These are phyloP conservation scores for Russula sp. DNA, from an alignment of 768 basidiomycete species.

Conservation along the genomic window DNA sequence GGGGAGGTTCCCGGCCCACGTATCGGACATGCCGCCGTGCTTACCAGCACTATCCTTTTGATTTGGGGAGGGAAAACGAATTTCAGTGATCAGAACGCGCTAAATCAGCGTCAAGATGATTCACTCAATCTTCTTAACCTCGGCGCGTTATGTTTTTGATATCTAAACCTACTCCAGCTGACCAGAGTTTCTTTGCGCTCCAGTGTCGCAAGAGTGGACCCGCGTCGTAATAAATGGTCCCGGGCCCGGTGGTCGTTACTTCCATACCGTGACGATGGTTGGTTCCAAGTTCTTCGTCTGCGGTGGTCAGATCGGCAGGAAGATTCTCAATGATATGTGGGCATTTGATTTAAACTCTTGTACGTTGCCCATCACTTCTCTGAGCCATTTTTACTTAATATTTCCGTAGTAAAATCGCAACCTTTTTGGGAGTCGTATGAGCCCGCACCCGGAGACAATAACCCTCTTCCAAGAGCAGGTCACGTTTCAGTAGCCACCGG, in stretches of 20 bases:
- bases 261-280: slow-evolving; percentile 86
- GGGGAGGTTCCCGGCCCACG: slow-evolving; percentile 71
- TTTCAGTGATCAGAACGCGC: slow-evolving; percentile 43
- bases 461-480: slow-evolving; percentile 82
- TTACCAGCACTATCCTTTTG: slow-evolving; percentile 91
- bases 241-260: slow-evolving; percentile 86
- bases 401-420: slow-evolving; percentile 64
- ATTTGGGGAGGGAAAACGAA: slow-evolving; percentile 97
- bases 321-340: slow-evolving; percentile 94
- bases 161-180: not conserved
- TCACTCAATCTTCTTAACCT: slow-evolving; percentile 91
- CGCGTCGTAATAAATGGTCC: slow-evolving; percentile 60
- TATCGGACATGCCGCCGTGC: slow-evolving; percentile 86
- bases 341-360: slow-evolving; percentile 92
- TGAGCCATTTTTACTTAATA: slow-evolving; percentile 18
- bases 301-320: slow-evolving; percentile 92
- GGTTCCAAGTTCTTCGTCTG: slow-evolving; percentile 92
- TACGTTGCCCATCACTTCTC: slow-evolving; percentile 43
- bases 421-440: slow-evolving; percentile 82
- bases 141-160: slow-evolving; percentile 53
- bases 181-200: not conserved
- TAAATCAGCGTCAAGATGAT: slow-evolving; percentile 77
- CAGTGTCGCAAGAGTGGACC: slow-evolving; percentile 95
- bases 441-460: slow-evolving; percentile 51
- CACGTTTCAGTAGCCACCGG: slow-evolving; percentile 82